Percentiles rank a stretch among this genome's conserved stretches.
phyloP scores from a whole-genome alignment of 2,329 filamentous ascomycete species.

The Cordyceps javanica region DNA sequence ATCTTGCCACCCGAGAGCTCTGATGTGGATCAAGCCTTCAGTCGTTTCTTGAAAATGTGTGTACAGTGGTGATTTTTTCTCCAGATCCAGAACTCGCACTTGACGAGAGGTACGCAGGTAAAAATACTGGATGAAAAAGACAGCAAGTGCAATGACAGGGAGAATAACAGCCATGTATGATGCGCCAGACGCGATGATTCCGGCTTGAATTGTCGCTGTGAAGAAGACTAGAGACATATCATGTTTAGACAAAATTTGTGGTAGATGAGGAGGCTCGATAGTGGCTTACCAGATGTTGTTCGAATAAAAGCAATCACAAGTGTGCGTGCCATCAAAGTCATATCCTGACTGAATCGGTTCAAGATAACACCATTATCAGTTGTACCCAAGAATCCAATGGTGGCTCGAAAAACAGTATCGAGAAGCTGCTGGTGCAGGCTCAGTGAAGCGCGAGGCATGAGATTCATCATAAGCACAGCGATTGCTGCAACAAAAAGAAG shows the following conservation, averaged over 20 bases:
- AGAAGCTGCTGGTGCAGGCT: background rate
- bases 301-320: constrained; percentile 14
- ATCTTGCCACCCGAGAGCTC: constrained; percentile 37
- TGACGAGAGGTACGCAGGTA: constrained; percentile 31
- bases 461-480: background rate
- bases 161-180: constrained; percentile 24
- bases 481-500: background rate
- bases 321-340: constrained; percentile 18
- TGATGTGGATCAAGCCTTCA: constrained; percentile 37
- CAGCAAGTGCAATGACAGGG: constrained; percentile 17
- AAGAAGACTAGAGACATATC: background rate
- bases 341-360: constrained; percentile 21
- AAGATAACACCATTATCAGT: background rate
- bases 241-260: too few species aligned
- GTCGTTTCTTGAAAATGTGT: constrained; percentile 35
- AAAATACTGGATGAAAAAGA: constrained; percentile 25
- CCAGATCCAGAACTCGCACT: constrained; percentile 25
- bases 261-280: too few species aligned
- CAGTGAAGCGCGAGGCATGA: background rate
- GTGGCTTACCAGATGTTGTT: too few species aligned
- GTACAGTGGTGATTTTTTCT: constrained; percentile 27
- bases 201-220: background rate
- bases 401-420: background rate
- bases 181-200: constrained; percentile 18
- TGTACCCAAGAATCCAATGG: background rate